Evolutionary conservation across 2,329 filamentous ascomycete genomes (phyloP).

Genomic region (Hymenoscyphus occultus): DNA sequence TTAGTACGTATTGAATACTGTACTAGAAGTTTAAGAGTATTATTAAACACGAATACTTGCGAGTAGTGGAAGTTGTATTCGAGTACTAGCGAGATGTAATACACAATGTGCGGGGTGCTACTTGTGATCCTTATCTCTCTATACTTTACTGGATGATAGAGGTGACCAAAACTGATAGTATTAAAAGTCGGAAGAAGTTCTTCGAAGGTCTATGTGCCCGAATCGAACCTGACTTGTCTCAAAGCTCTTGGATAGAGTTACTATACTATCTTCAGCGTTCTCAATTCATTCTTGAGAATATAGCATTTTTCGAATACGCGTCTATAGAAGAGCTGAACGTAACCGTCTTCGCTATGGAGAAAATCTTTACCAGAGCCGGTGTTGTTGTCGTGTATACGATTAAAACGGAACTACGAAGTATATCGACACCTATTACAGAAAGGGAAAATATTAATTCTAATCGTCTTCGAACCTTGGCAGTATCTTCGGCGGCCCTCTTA

Average conservation of each 20-base stretch:
- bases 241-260: constrained; percentile 37
- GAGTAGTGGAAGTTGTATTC: constrained; percentile 81
- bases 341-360: constrained; percentile 74
- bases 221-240: constrained; percentile 76
- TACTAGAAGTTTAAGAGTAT: constrained; percentile 93
- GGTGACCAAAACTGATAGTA: constrained; percentile 84
- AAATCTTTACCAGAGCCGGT: constrained; percentile 80
- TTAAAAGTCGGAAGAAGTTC: constrained; percentile 85
- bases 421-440: constrained; percentile 17
- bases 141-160: constrained; percentile 84
- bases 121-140: constrained; percentile 64
- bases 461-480: constrained; percentile 68
- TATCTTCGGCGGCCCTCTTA: constrained; percentile 73
- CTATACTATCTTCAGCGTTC: constrained; percentile 52
- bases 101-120: constrained; percentile 70
- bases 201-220: constrained; percentile 76
- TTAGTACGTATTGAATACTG: constrained; percentile 74
- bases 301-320: constrained; percentile 87
- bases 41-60: constrained; percentile 90
- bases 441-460: constrained; percentile 45
- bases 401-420: constrained; percentile 74
- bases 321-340: constrained; percentile 78
- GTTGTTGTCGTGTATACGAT: constrained; percentile 82
- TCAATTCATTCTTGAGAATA: constrained; percentile 57
- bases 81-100: constrained; percentile 81